Conservation (phyloP, 495 filamentous ascomycete species). For the Terfezia boudieri region DNA sequence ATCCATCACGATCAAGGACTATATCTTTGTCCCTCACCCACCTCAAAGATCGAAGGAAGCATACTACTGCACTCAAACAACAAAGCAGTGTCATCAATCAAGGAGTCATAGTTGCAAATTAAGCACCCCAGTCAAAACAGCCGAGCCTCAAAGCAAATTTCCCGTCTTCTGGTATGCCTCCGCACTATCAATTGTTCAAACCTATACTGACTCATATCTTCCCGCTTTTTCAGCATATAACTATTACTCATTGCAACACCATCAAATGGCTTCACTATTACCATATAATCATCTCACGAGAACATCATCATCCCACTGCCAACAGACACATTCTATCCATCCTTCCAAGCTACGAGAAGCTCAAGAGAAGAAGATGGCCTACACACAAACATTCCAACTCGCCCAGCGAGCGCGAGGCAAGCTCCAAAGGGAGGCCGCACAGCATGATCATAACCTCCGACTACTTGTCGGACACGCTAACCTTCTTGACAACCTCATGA, state of each 20-base stretch:
- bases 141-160: neutral
- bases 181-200: neutral
- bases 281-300: neutral
- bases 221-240: neutral
- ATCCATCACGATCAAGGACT: too few relatives aligned
- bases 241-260: neutral
- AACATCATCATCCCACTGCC: neutral
- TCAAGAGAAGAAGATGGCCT: slow-evolving; percentile 51
- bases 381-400: slow-evolving; percentile 94
- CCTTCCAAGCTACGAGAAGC: slow-evolving; percentile 10
- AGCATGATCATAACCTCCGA: slow-evolving; percentile 79
- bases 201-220: neutral
- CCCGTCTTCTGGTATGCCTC: neutral
- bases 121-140: neutral
- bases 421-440: slow-evolving; percentile 76
- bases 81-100: neutral
- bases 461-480: slow-evolving; percentile 93
- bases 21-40: too few relatives aligned
- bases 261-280: neutral
- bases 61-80: too few relatives aligned
- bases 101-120: neutral
- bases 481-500: slow-evolving; percentile 86
- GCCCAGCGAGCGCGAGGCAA: slow-evolving; percentile 89
- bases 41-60: too few relatives aligned
- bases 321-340: neutral